Evolutionary conservation across 768 basidiomycete species (phyloP).

Genomic region (Serendipita vermifera): DNA sequence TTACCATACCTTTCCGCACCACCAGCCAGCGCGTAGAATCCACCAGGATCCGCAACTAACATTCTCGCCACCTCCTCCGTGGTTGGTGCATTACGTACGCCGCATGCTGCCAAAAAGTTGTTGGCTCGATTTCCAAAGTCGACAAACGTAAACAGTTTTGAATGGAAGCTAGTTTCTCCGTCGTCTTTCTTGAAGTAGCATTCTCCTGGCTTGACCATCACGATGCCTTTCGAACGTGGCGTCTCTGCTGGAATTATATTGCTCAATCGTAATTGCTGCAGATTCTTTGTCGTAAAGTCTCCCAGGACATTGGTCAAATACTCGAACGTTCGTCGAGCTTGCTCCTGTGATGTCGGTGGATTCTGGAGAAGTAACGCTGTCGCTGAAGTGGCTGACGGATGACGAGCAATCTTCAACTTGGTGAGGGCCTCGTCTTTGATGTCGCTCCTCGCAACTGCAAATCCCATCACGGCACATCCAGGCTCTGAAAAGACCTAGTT

Average conservation of each 20-base stretch:
- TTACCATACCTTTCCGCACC: constrained; percentile 50
- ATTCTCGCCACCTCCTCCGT: constrained; percentile 68
- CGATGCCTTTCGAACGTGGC: neutral
- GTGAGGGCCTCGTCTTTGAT: constrained; percentile 38
- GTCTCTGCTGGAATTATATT: constrained; percentile 52
- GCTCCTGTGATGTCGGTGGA: constrained; percentile 41
- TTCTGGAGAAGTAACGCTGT: constrained; percentile 43
- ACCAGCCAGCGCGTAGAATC: constrained; percentile 59
- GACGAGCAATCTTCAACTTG: constrained; percentile 55
- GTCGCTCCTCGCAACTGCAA: constrained; percentile 46
- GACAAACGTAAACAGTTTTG: constrained; percentile 75
- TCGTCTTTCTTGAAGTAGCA: constrained; percentile 43
- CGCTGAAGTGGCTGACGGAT: constrained; percentile 53
- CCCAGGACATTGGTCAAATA: constrained; percentile 49
- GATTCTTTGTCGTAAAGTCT: constrained; percentile 49
- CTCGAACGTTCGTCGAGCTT: constrained; percentile 55
- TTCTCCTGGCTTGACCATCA: constrained; percentile 24
- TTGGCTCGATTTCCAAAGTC: constrained; percentile 78
- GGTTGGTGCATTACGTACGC: constrained; percentile 77
- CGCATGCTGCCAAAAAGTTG: constrained; percentile 72
- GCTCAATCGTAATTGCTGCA: constrained; percentile 42
- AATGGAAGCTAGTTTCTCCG: constrained; percentile 46
- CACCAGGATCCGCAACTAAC: constrained; percentile 51
- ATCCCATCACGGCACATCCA: constrained; percentile 65
- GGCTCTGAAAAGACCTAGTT: constrained; percentile 53